Conservation (phyloP, 2,329 filamentous ascomycete species). For the Cytospora mali region DNA sequence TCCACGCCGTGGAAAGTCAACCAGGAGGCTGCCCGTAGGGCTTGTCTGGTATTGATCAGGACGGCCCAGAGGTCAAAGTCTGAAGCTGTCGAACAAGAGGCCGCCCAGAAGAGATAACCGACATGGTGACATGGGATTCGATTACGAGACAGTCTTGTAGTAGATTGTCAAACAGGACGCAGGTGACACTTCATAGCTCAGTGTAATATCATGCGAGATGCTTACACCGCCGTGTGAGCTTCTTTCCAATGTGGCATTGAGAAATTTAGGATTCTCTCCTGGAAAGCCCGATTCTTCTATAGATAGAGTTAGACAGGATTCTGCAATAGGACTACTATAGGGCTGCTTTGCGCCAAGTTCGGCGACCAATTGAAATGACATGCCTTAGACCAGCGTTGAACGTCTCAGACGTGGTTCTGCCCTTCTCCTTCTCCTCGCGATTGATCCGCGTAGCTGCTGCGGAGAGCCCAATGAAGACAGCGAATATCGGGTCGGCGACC, state of each 20-base stretch:
- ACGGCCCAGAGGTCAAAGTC: neutral
- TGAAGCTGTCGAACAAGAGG: neutral
- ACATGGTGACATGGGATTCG: neutral
- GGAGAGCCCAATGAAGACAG: constrained; percentile 56
- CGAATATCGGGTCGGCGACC: constrained; percentile 61
- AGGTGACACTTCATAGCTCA: neutral
- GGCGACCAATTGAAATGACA: constrained; percentile 2
- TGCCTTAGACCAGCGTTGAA: constrained; percentile 51
- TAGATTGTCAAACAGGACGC: neutral
- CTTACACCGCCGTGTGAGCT: neutral
- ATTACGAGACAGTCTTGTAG: neutral
- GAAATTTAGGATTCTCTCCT: constrained; percentile 9
- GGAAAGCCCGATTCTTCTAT: constrained; percentile 33
- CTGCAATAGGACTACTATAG: neutral
- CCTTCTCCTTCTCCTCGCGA: constrained; percentile 62
- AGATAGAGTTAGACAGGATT: constrained; percentile 9
- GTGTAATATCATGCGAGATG: neutral
- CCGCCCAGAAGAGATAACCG: neutral
- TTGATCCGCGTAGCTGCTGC: constrained; percentile 61
- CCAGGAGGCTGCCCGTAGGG: neutral
- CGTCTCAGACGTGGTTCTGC: constrained; percentile 53
- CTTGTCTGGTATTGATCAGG: neutral
- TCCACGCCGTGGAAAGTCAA: neutral
- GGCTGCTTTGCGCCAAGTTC: neutral
- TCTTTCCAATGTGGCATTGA: neutral